These are phyloP conservation scores for Hymenoscyphus scutula DNA, from an alignment of 2,329 filamentous ascomycete species.

Conservation along the genomic window DNA sequence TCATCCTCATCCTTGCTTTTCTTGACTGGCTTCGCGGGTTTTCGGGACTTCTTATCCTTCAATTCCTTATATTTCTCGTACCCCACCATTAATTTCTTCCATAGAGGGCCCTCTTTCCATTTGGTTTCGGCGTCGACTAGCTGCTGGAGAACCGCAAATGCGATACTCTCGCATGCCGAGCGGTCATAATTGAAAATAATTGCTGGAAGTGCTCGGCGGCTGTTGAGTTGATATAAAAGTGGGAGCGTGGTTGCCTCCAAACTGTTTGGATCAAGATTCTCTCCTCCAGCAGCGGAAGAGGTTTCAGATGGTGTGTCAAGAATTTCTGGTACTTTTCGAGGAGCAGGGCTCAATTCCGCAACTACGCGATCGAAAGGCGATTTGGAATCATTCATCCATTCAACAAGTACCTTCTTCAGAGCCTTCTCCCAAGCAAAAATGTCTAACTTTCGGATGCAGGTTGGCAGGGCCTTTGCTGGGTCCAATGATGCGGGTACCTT, in stretches of 20 bases:
- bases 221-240: constrained; percentile 58
- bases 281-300: constrained; percentile 21
- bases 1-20: constrained; percentile 47
- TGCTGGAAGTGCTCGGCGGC: constrained; percentile 65
- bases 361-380: constrained; percentile 47
- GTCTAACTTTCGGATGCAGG: constrained; percentile 61
- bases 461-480: constrained; percentile 49
- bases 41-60: constrained; percentile 44
- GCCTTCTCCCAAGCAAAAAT: constrained; percentile 62
- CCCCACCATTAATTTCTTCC: constrained; percentile 57
- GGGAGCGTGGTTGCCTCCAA: constrained; percentile 50
- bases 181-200: constrained; percentile 79
- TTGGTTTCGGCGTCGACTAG: constrained; percentile 52
- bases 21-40: constrained; percentile 41
- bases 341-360: constrained; percentile 42
- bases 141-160: constrained; percentile 48
- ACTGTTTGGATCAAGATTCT: constrained; percentile 32
- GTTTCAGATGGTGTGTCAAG: constrained; percentile 17
- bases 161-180: constrained; percentile 59
- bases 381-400: constrained; percentile 56
- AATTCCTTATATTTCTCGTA: constrained; percentile 57
- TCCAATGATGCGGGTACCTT: constrained; percentile 49
- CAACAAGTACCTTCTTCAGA: constrained; percentile 56
- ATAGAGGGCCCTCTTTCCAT: constrained; percentile 57
- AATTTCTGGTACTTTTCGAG: neutral